Conservation (phyloP, 2,329 filamentous ascomycete species). For the Lachnellula willkommii region DNA sequence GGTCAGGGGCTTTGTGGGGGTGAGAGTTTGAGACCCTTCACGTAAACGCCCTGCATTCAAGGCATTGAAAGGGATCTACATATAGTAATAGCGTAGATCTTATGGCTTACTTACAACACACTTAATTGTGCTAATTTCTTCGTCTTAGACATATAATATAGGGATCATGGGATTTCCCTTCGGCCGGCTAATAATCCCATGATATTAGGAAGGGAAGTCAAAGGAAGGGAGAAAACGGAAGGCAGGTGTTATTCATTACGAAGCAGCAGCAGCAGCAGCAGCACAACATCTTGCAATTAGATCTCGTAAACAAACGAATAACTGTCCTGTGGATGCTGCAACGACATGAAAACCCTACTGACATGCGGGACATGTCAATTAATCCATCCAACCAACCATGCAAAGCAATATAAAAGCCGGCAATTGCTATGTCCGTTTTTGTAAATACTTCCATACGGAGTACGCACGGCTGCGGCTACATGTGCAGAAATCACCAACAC, state of each 20-base stretch:
- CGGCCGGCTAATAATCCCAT: no score
- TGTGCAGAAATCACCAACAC: neutral
- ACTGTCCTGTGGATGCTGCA: neutral
- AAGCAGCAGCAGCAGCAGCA: neutral
- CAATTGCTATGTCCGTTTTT: neutral
- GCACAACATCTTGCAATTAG: neutral
- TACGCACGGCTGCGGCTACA: no score
- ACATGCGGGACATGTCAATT: no score
- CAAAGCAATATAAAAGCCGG: neutral
- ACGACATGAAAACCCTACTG: no score
- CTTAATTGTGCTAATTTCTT: no score
- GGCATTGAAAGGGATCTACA: neutral
- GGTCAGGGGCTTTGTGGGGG: neutral
- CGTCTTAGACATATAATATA: no score
- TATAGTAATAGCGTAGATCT: no score
- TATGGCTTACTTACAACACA: no score
- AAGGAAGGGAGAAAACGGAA: no score
- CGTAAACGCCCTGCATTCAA: neutral
- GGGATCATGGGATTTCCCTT: no score
- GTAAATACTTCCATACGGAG: no score
- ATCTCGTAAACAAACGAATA: neutral
- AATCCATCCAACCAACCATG: neutral
- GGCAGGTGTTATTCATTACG: neutral
- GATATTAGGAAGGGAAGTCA: no score
- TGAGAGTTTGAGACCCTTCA: neutral